A percentile compares a stretch with the other conserved stretches of the same genome.
phyloP scores from a whole-genome alignment of 805 yeast species.

The Metschnikowia cubensis region DNA sequence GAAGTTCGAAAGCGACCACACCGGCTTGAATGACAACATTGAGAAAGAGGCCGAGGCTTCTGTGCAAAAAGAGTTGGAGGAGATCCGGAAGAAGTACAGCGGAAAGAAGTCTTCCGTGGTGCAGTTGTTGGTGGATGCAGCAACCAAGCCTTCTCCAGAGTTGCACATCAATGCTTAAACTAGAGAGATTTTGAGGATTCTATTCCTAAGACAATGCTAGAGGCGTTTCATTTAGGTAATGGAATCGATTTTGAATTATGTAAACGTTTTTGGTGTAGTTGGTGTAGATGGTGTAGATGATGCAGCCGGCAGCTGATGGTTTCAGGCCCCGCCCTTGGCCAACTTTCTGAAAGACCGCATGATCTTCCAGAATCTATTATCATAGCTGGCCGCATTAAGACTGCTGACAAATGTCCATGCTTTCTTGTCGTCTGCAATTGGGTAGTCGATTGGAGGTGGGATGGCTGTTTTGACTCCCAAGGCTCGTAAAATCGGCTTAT shows the following conservation, averaged over 20 bases:
- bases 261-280: neutral
- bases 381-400: conserved; percentile 82
- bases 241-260: neutral
- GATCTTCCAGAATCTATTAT: conserved; percentile 65
- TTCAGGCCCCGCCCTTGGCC: conserved; percentile 28
- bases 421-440: conserved; percentile 70
- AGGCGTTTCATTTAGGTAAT: neutral
- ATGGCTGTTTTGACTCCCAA: conserved; percentile 67
- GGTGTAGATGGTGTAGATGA: neutral
- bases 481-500: conserved; percentile 60
- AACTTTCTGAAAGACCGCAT: conserved; percentile 36
- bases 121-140: conserved; percentile 73
- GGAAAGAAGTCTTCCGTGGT: conserved; percentile 66
- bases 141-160: conserved; percentile 74
- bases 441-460: conserved; percentile 89
- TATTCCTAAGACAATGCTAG: neutral
- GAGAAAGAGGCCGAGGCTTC: conserved; percentile 74
- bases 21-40: conserved; percentile 70
- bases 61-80: conserved; percentile 65
- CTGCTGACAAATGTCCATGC: conserved; percentile 89
- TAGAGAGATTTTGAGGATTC: neutral
- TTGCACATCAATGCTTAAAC: conserved; percentile 69
- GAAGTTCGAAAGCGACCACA: conserved; percentile 65
- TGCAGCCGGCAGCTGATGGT: neutral
- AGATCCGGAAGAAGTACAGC: conserved; percentile 61